A percentile compares a stretch with the other conserved stretches of the same genome.
phyloP scores from a whole-genome alignment of 495 filamentous ascomycete species.

The Aspergillus baeticus region DNA sequence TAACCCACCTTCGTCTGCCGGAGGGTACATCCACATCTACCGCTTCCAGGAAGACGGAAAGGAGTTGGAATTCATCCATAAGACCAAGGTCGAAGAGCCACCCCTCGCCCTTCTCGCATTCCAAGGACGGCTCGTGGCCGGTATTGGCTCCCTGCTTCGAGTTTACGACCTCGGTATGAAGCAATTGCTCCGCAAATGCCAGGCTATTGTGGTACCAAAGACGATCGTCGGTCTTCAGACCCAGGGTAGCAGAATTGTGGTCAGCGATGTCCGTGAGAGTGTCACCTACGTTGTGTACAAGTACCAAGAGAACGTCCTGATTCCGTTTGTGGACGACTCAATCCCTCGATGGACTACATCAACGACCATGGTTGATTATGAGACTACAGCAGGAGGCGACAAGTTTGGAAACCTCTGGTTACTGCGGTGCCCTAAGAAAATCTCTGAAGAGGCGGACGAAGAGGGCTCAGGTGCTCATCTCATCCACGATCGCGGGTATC shows the following conservation, averaged over 20 bases:
- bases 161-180: slow-evolving; percentile 90
- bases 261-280: slow-evolving; percentile 88
- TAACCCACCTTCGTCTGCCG: slow-evolving; percentile 68
- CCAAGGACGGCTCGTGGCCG: slow-evolving; percentile 84
- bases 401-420: slow-evolving; percentile 98
- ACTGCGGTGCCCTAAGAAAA: slow-evolving; percentile 80
- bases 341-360: slow-evolving; percentile 85
- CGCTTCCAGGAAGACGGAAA: slow-evolving; percentile 83
- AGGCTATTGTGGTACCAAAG: slow-evolving; percentile 74
- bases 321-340: slow-evolving; percentile 89
- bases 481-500: slow-evolving; percentile 80
- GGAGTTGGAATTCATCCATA: slow-evolving; percentile 91
- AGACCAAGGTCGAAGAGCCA: slow-evolving; percentile 85
- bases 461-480: slow-evolving; percentile 88
- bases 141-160: slow-evolving; percentile 76
- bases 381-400: slow-evolving; percentile 91
- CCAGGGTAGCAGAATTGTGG: slow-evolving; percentile 87
- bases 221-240: slow-evolving; percentile 86
- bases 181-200: slow-evolving; percentile 87
- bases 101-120: slow-evolving; percentile 87
- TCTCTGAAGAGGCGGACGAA: slow-evolving; percentile 86
- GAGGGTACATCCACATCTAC: slow-evolving; percentile 91
- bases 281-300: slow-evolving; percentile 93
- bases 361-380: slow-evolving; percentile 94
- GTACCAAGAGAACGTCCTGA: slow-evolving; percentile 81